Conservation (phyloP, 371 early-diverging fungal species). For the Paraphysoderma sedebokerense region DNA sequence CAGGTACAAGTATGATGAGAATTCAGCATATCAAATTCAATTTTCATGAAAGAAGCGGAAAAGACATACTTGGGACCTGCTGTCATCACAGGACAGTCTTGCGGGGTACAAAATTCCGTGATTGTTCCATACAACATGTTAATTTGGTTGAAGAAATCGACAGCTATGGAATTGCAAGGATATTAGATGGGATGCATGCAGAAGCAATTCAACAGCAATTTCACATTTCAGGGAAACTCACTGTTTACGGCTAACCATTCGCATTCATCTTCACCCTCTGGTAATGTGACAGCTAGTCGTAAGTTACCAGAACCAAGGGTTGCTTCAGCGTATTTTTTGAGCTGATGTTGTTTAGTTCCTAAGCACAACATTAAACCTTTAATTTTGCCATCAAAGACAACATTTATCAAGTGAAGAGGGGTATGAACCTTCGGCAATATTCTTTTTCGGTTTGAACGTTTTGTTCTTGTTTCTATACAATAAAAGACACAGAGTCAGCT, state of each 20-base stretch:
- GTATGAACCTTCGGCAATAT: slow-evolving; percentile 20
- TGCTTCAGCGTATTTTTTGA: slow-evolving; percentile 40
- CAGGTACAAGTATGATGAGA: neutral
- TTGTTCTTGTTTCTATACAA: slow-evolving; percentile 13
- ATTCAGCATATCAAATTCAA: neutral
- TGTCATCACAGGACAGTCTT: slow-evolving; percentile 66
- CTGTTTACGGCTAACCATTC: slow-evolving; percentile 82
- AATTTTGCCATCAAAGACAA: no score
- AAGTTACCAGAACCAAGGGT: slow-evolving; percentile 59
- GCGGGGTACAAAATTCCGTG: slow-evolving; percentile 58
- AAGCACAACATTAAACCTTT: no score
- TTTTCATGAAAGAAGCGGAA: neutral
- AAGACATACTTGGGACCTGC: slow-evolving; percentile 41
- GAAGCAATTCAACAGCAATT: neutral
- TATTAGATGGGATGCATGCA: neutral
- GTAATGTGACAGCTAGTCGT: slow-evolving; percentile 48
- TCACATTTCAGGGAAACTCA: slow-evolving; percentile 6
- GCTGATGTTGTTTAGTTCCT: slow-evolving; percentile 34
- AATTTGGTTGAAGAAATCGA: slow-evolving; percentile 86
- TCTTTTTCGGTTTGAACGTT: slow-evolving; percentile 31
- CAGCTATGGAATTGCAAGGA: slow-evolving; percentile 16
- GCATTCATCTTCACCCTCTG: slow-evolving; percentile 61
- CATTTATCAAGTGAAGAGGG: no score
- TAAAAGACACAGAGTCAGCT: no score
- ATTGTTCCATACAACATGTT: slow-evolving; percentile 77